These are phyloP conservation scores for Gracilariopsis chorda DNA, from an alignment of 23 red algal genomes.

Conservation along the genomic window DNA sequence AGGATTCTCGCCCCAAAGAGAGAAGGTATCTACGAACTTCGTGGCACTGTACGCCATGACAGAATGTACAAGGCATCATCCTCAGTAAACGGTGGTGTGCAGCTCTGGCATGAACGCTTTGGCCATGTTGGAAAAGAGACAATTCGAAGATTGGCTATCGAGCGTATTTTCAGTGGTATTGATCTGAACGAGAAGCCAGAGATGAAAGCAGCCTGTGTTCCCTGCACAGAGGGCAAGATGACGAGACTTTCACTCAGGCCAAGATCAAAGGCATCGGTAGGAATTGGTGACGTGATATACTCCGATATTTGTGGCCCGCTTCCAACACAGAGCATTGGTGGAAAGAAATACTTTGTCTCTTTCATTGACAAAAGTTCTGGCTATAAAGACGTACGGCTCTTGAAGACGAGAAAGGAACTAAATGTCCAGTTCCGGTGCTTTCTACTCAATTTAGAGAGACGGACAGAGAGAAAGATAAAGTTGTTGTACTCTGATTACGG, in stretches of 20 bases:
- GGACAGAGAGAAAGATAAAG: not conserved
- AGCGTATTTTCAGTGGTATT: not conserved
- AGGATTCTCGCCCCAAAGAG: not conserved
- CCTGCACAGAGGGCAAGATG: not conserved
- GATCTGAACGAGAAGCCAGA: not conserved
- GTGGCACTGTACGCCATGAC: too few species aligned
- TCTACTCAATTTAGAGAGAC: not conserved
- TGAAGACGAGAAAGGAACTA: not conserved
- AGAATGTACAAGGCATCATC: too few species aligned
- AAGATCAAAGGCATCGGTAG: not conserved
- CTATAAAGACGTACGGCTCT: not conserved
- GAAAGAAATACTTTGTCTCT: not conserved
- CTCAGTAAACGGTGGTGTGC: not conserved
- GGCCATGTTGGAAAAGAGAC: not conserved
- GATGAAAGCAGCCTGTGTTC: not conserved
- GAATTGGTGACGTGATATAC: not conserved
- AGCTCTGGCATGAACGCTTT: not conserved
- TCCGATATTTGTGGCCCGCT: slow-evolving; percentile 24
- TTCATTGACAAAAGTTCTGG: not conserved
- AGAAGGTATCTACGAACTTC: too few species aligned
- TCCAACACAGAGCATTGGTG: not conserved
- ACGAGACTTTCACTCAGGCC: not conserved
- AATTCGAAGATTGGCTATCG: not conserved
- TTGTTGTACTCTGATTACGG: not conserved
- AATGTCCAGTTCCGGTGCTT: not conserved